Base-by-base conservation (phyloP, 208 protist genomes). In the Sergeia podlipaevii region DNA sequence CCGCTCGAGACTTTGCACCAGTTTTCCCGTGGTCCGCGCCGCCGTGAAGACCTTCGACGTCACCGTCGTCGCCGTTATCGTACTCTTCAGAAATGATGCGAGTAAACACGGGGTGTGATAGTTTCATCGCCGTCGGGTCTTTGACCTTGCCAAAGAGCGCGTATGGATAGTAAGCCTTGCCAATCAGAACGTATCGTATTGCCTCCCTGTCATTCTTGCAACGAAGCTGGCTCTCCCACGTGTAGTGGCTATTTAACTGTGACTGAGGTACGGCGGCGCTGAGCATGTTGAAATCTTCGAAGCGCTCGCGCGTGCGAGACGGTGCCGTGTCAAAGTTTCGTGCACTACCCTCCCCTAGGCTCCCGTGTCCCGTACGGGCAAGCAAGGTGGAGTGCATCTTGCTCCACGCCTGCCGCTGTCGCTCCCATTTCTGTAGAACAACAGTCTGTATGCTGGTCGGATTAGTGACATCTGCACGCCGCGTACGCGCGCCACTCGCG, bases 161-260 rank as follows among this genome's bases (percentile, higher is more conserved):
- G 48, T 93, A 93, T 11, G 86, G 86, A 28, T 77, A 85, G 37
- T 61, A 73, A 17, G 54, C 70, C 34, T 72, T 77, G 24, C 83
- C 87, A 20, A 91, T 61, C 24, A 72, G 73, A 13, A 94, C 70
- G 20, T 77, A 85, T 27, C 77, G 77, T 11, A 75, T 52, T 4
- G 62, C 65, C 11, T 43, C 60, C 17, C 60, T 44, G 1, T 50
- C 51, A 30, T 62, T 62, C 28, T 39, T 65, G 26, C 62, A 48
- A 44, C 80, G 77, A 56, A 93, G 61, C 34, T 69, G 52, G 8
- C 77, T 80, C 48, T 85, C 70, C 85, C 85, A 93, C 1, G 60
- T 59, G 44, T 76, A 24, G 32, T 57, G 54, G 17, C 70, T 66
- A 18, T 55, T 45, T 8, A 78, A 60, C 1, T 58, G 45, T 15